A percentile compares a stretch with the other conserved stretches of the same genome.
These are phyloP conservation scores for Yarrowia keelungensis DNA, from an alignment of 805 yeast genomes.

Conservation along the genomic window DNA sequence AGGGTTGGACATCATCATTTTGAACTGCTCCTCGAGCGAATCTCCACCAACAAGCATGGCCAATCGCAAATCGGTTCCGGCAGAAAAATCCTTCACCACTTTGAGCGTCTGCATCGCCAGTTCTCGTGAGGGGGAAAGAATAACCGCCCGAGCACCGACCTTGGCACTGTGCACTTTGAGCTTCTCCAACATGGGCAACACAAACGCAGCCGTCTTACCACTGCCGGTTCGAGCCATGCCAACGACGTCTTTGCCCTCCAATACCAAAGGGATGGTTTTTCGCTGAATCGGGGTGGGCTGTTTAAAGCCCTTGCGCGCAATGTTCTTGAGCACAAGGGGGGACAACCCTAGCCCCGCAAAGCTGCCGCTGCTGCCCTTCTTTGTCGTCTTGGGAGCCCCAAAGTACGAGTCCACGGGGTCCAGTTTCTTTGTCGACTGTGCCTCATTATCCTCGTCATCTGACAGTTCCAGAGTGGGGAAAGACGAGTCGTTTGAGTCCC, in stretches of 20 bases:
- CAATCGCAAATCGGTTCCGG: constrained; percentile 81
- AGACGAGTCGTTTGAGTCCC: constrained; percentile 1
- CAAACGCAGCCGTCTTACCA: constrained; percentile 98
- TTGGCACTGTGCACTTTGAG: constrained; percentile 83
- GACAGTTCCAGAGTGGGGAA: constrained; percentile 57
- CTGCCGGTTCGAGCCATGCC: constrained; percentile 99
- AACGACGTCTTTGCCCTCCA: constrained; percentile 90
- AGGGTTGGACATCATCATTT: constrained; percentile 91
- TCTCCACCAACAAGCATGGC: constrained; percentile 95
- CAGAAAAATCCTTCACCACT: constrained; percentile 86
- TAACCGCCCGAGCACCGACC: constrained; percentile 87
- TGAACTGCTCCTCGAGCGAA: constrained; percentile 94
- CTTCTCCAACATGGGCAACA: constrained; percentile 86
- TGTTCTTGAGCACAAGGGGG: constrained; percentile 69
- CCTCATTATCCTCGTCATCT: constrained; percentile 50
- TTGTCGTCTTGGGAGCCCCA: constrained; percentile 44
- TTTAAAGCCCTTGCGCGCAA: constrained; percentile 82
- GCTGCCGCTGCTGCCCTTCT: constrained; percentile 60
- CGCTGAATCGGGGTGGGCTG: constrained; percentile 98
- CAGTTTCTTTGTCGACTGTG: not conserved
- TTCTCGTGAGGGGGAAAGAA: constrained; percentile 95
- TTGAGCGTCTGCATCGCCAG: constrained; percentile 90
- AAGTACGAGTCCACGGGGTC: constrained; percentile 40
- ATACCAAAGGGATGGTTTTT: constrained; percentile 87
- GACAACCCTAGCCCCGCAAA: constrained; percentile 92